Conservation (phyloP, 768 basidiomycete species). For the Tubosaeta sp. region DNA sequence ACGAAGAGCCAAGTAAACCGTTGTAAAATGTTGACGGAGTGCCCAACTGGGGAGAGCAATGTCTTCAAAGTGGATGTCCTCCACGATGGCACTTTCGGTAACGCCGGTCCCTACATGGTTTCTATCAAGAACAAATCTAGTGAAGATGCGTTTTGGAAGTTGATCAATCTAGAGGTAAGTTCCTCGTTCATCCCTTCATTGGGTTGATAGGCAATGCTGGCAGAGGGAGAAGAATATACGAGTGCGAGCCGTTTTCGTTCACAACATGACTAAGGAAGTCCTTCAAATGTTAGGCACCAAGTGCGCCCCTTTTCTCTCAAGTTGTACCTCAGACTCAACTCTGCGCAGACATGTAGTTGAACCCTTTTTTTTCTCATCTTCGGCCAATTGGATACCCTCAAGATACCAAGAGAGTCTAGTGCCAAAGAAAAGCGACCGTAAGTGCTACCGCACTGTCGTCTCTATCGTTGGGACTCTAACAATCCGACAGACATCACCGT, state of each 20-base stretch:
- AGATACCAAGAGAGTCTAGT: conserved; percentile 51
- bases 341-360: conserved; percentile 46
- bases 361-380: conserved; percentile 63
- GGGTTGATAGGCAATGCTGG: background rate
- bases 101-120: background rate
- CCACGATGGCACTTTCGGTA: conserved; percentile 8
- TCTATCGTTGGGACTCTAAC: background rate
- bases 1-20: conserved; percentile 27
- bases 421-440: conserved; percentile 47
- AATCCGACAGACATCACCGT: conserved; percentile 48
- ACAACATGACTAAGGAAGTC: conserved; percentile 46
- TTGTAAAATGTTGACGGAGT: conserved; percentile 27
- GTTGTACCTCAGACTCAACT: background rate
- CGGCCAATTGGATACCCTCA: conserved; percentile 64
- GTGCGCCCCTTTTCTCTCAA: conserved; percentile 27
- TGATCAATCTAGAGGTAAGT: conserved; percentile 32
- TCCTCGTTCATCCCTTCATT: background rate
- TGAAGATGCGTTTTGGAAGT: conserved; percentile 33
- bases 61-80: conserved; percentile 26
- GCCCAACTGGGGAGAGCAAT: conserved; percentile 9
- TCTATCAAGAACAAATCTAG: conserved; percentile 8
- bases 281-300: conserved; percentile 54
- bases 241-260: conserved; percentile 47
- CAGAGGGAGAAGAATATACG: conserved; percentile 36
- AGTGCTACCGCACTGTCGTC: conserved; percentile 26